Percentiles rank a stretch among this genome's conserved stretches.
phyloP scores from a whole-genome alignment of 768 basidiomycete species.

The Pleurotus salmoneostramineus region DNA sequence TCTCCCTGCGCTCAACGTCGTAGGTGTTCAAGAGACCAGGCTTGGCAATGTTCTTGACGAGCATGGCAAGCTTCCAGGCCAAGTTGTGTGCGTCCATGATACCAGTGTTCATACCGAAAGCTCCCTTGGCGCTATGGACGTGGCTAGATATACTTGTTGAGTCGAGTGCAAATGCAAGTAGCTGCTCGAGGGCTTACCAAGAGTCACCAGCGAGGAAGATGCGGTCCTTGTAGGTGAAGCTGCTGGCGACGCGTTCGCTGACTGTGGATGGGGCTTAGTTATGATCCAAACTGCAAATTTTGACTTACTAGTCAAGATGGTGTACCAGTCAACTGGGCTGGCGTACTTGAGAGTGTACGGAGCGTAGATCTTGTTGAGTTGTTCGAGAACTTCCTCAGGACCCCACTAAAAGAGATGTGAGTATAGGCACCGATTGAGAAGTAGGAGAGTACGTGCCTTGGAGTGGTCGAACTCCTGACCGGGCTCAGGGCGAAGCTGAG shows the following conservation, averaged over 20 bases:
- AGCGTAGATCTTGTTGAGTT: slow-evolving; percentile 9
- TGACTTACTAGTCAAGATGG: slow-evolving; percentile 5
- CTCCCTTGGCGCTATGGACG: slow-evolving; percentile 8
- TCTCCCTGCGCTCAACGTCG: not conserved
- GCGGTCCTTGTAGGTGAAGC: slow-evolving; percentile 25
- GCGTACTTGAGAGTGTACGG: slow-evolving; percentile 7
- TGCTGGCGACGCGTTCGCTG: slow-evolving; percentile 33
- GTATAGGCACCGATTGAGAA: not conserved
- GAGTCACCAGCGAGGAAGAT: slow-evolving; percentile 39
- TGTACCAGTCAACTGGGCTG: slow-evolving; percentile 6
- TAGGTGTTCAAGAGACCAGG: slow-evolving; percentile 5
- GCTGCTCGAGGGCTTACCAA: slow-evolving; percentile 13
- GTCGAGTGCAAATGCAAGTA: not conserved
- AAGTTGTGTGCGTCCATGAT: slow-evolving; percentile 5
- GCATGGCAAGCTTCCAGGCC: slow-evolving; percentile 5
- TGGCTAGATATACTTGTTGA: not conserved
- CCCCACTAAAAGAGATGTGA: not conserved
- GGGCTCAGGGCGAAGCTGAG: slow-evolving; percentile 28
- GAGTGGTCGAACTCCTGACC: slow-evolving; percentile 5
- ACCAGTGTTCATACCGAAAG: slow-evolving; percentile 8
- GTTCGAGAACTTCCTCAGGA: slow-evolving; percentile 5
- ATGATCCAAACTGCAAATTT: not conserved
- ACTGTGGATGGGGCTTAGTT: slow-evolving; percentile 15
- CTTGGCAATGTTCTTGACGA: slow-evolving; percentile 2
- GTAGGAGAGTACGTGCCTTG: not conserved